Evolutionary conservation across 306 rosid species (phyloP).

Genomic region (Vicia sativa): DNA sequence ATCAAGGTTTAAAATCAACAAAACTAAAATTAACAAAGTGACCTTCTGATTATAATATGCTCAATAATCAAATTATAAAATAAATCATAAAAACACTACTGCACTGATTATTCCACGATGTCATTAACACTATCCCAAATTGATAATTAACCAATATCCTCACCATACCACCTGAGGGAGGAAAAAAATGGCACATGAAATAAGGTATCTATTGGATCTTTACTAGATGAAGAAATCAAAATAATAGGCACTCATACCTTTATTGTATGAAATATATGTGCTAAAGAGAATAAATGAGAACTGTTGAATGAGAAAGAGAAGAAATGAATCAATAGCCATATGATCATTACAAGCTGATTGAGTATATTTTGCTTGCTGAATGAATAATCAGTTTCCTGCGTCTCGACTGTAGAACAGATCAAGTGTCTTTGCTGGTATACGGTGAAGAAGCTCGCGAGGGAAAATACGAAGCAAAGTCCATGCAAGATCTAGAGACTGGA

Average conservation of each 20-base stretch:
- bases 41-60: conserved; percentile 22
- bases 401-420: conserved; percentile 90
- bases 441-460: conserved; percentile 99
- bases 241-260: conserved; percentile 50
- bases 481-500: conserved; percentile 97
- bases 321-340: conserved; percentile 50
- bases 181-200: conserved; percentile 38
- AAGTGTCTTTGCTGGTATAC: conserved; percentile 94
- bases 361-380: neutral
- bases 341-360: conserved; percentile 42
- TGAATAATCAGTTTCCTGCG: conserved; percentile 57
- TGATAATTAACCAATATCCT: conserved; percentile 30
- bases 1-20: no score
- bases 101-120: conserved; percentile 28
- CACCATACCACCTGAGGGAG: conserved; percentile 32
- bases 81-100: conserved; percentile 30
- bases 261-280: conserved; percentile 47
- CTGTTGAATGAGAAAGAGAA: conserved; percentile 43
- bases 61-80: conserved; percentile 34
- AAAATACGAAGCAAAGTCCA: conserved; percentile 97
- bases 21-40: neutral
- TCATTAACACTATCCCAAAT: conserved; percentile 39
- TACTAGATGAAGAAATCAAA: conserved; percentile 37
- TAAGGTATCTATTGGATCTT: conserved; percentile 50
- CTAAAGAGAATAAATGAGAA: conserved; percentile 36